Evolutionary conservation across 441 rosid species (phyloP).

Genomic region (Manihot esculenta): DNA sequence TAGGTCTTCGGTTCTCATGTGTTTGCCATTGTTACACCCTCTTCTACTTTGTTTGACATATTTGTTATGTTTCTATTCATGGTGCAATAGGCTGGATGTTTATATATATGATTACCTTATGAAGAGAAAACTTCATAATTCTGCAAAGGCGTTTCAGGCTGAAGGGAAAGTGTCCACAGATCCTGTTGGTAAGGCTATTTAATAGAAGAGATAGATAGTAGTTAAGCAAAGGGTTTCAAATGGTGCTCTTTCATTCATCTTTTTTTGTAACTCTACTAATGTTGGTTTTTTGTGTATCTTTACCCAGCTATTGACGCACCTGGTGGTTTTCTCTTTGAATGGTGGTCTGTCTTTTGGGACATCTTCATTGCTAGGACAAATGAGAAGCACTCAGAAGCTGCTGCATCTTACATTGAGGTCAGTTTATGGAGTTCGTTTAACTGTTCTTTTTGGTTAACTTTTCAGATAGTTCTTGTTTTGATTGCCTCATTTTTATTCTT

Average conservation of each 20-base stretch:
- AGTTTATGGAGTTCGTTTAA: not conserved
- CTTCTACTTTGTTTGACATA: not conserved
- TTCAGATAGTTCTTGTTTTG: not conserved
- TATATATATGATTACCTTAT: conserved; percentile 57
- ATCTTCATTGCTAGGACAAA: conserved; percentile 47
- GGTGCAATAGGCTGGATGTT: conserved; percentile 49
- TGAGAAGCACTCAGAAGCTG: conserved; percentile 48
- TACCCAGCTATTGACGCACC: conserved; percentile 64
- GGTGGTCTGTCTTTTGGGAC: conserved; percentile 79
- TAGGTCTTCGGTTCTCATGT: not conserved
- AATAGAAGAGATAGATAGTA: conserved; percentile 4
- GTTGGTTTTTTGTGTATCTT: not conserved
- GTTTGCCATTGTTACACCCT: not conserved
- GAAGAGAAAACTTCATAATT: conserved; percentile 51
- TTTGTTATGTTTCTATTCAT: not conserved
- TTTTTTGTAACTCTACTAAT: conserved; percentile 6
- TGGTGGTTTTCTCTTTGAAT: conserved; percentile 58
- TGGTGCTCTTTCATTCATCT: not conserved
- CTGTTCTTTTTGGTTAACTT: not conserved
- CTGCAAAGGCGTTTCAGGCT: conserved; percentile 52
- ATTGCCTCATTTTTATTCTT: not conserved
- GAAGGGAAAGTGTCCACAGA: conserved; percentile 50
- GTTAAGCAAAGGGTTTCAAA: not conserved
- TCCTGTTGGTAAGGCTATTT: conserved; percentile 50
- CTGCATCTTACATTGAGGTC: conserved; percentile 52